phyloP scores from a whole-genome alignment of 495 filamentous ascomycete species.

The Penicillium lividum region DNA sequence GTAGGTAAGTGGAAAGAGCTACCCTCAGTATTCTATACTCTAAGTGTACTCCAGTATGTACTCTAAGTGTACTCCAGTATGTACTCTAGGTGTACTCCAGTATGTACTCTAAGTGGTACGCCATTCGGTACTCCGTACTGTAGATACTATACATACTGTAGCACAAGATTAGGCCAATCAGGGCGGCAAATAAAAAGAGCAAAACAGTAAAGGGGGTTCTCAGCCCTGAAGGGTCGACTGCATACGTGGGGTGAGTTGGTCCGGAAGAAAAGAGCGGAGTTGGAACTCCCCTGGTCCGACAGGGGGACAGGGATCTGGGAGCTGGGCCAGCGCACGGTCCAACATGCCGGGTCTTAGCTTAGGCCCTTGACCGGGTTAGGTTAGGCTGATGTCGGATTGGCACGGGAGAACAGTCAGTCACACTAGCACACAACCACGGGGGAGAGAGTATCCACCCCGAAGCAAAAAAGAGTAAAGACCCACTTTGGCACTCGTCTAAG shows the following conservation, averaged over 20 bases:
- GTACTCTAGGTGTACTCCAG: no score
- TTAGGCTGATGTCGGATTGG: slow-evolving; percentile 31
- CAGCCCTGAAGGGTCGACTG: slow-evolving; percentile 9
- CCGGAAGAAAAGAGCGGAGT: slow-evolving; percentile 9
- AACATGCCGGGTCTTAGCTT: slow-evolving; percentile 26
- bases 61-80: no score
- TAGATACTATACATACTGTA: no score
- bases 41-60: no score
- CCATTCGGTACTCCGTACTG: no score
- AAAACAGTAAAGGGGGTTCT: no score
- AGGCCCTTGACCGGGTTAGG: slow-evolving; percentile 23
- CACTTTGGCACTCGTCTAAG: slow-evolving; percentile 29
- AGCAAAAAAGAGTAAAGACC: slow-evolving; percentile 3
- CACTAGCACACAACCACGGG: slow-evolving; percentile 33
- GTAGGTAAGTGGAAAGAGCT: background rate
- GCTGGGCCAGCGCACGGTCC: slow-evolving; percentile 25
- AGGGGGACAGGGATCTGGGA: slow-evolving; percentile 12
- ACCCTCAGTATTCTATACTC: no score
- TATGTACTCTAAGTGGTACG: no score
- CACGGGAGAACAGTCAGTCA: slow-evolving; percentile 33
- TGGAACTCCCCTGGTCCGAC: slow-evolving; percentile 2
- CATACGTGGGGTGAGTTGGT: slow-evolving; percentile 23
- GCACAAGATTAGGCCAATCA: no score
- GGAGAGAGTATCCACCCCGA: slow-evolving; percentile 18
- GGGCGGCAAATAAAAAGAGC: no score